Evolutionary conservation across 164 flowering plant genomes (phyloP), one percentile per base, ranked within the genome.

Genomic region (Liriodendron chinense): DNA sequence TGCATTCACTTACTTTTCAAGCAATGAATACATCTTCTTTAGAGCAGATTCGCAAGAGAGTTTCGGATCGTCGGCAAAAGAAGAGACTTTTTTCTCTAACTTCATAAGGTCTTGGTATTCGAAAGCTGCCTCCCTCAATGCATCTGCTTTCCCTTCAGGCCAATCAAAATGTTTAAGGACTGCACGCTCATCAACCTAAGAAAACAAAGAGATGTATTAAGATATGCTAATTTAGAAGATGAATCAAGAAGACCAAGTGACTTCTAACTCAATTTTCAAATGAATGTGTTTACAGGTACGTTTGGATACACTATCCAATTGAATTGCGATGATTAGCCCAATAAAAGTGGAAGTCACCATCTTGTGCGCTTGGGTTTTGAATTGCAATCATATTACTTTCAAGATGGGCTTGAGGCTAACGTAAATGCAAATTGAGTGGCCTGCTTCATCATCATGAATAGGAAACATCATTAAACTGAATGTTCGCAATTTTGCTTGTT

Each of bases 81-180:
- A 74, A 24, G 96, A 73, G 21, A 92, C 89, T 79, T 69, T 87
- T 78, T 85, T 90, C 85, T 94, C 98, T 77, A 96, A 75, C 78
- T 93, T 96, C 86, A 83, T 72, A 48, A 94, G 82, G 76, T 92
- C 99, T 76, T 91, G 96, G 77, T 91, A 96, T 77, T 93, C 98
- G 80, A 94, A 96, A 16, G 99, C 88, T 64, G 99, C 98, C 79
- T 96, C 99, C 80, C 99, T 89, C 56, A 94, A 74, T 72, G 97
- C 98, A 84, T 96, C 99, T 49, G 98, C 98, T 85, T 94, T 96
- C 16, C 94, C 90, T 84, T 96, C 98, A 65, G 99, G 98, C 99
- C 99, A 96, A 78, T 96, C 99, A 71, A 96, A 96, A 83, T 96
- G 98, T 88, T 96, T 96, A 24, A 96, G 94, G 57, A 94, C 99